phyloP scores from a whole-genome alignment of 164 flowering plant species.

The Echeveria elegans region DNA sequence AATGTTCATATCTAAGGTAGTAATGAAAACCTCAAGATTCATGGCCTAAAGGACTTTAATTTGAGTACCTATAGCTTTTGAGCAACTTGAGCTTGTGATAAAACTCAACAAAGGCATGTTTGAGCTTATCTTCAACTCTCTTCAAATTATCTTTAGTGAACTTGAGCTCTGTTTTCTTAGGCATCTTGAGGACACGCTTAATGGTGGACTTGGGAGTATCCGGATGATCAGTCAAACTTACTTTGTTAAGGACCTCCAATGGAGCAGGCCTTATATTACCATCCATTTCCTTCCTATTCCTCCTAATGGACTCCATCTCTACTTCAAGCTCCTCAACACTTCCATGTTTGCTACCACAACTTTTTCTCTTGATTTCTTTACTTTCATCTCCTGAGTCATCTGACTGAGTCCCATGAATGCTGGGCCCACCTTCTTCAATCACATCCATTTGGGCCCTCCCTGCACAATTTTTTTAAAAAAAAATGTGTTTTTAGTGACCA shows the following conservation, averaged over 20 bases:
- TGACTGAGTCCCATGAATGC: neutral
- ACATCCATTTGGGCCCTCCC: slow-evolving; percentile 4
- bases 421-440: slow-evolving; percentile 5
- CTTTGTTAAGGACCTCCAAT: neutral
- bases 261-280: neutral
- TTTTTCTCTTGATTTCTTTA: neutral
- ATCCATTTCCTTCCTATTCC: neutral
- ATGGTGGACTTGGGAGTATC: slow-evolving; percentile 33
- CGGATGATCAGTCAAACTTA: slow-evolving; percentile 18
- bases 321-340: neutral
- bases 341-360: neutral
- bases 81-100: slow-evolving; percentile 29
- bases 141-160: slow-evolving; percentile 23
- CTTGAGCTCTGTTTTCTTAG: slow-evolving; percentile 14
- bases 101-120: slow-evolving; percentile 22
- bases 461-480: neutral
- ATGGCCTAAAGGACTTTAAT: neutral
- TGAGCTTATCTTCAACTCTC: slow-evolving; percentile 21
- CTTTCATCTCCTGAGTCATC: slow-evolving; percentile 13
- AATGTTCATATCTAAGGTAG: neutral
- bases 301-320: neutral
- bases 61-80: slow-evolving; percentile 28
- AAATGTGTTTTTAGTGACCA: neutral
- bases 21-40: neutral
- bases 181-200: slow-evolving; percentile 21